Evolutionary conservation across 1,139 yeast genomes (phyloP), one percentile per base, ranked within the genome.

Genomic region (Diutina sp.): DNA sequence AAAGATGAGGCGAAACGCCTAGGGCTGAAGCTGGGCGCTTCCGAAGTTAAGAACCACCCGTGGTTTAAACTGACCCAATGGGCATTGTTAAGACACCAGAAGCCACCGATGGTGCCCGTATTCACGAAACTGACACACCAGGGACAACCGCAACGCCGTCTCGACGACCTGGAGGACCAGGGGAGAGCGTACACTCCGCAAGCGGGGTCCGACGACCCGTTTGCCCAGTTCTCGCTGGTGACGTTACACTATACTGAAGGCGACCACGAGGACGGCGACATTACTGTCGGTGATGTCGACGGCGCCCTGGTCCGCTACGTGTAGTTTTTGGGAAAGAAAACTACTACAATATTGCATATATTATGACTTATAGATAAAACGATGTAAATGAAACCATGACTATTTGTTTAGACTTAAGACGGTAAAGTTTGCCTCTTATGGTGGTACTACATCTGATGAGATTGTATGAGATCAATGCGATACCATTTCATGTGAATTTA

Each of bases 21-120:
- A 55, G 99, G 99, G 1, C 88, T 96, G 14, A 84, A 86, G 60
- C 83, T 91, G 51, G 99, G 99, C 28, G 99, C 99, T 0, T 85
- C 96, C 1, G 99, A 93, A 65, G 83, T 93, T 57, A 93, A 93
- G 66, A 83, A 82, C 58, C 99, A 95, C 68, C 84, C 87, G 0
- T 95, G 90, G 64, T 93, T 93, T 76, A 91, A 90, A 66, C 86
- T 77, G 64, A 85, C 90, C 0, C 96, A 90, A 66, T 93, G 99
- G 99, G 98, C 99, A 0, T 73, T 93, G 60, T 74, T 93, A 60
- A 79, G 99, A 62, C 89, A 93, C 69, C 95, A 87, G 66, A 85
- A 86, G 58, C 98, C 99, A 1, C 99, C 99, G 12, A 86, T 93
- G 84, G 84, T 93, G 32, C 99, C 99, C 0, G 87, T 87, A 0